A percentile compares a stretch with the other conserved stretches of the same genome.
These are phyloP conservation scores for Botrytis byssoidea DNA, from an alignment of 2,329 filamentous ascomycete species.

Conservation along the genomic window DNA sequence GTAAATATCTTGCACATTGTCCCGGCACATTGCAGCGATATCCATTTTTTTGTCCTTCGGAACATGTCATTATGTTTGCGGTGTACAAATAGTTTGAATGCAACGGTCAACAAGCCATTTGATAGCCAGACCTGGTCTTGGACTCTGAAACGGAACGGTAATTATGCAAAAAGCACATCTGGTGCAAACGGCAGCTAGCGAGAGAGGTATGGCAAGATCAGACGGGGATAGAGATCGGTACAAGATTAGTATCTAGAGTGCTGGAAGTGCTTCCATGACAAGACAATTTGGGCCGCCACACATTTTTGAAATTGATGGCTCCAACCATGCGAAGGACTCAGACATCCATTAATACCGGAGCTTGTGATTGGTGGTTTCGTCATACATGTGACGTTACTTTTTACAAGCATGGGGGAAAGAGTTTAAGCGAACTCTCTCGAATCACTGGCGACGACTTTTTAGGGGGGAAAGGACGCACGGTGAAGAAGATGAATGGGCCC, in stretches of 20 bases:
- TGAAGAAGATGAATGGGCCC: background rate
- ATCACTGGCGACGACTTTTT: background rate
- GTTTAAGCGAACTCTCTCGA: background rate
- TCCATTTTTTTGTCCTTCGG: background rate
- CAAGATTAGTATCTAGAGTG: background rate
- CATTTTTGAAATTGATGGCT: background rate
- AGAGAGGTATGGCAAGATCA: background rate
- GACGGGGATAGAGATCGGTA: background rate
- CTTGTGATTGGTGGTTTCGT: background rate
- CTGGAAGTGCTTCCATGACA: background rate
- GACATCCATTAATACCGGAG: background rate
- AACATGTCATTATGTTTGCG: background rate
- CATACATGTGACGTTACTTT: background rate
- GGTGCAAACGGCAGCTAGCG: background rate
- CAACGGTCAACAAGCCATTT: background rate
- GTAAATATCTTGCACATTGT: background rate
- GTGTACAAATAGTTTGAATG: background rate
- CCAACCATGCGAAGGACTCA: background rate
- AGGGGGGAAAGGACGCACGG: no score
- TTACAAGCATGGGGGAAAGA: no score
- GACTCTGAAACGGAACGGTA: background rate
- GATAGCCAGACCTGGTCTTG: background rate
- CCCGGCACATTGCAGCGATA: background rate
- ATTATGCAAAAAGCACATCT: background rate
- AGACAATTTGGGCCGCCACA: background rate